Evolutionary conservation across 2,329 filamentous ascomycete genomes (phyloP), one percentile per base, ranked within the genome.

Genomic region (Trichoderma koningii): DNA sequence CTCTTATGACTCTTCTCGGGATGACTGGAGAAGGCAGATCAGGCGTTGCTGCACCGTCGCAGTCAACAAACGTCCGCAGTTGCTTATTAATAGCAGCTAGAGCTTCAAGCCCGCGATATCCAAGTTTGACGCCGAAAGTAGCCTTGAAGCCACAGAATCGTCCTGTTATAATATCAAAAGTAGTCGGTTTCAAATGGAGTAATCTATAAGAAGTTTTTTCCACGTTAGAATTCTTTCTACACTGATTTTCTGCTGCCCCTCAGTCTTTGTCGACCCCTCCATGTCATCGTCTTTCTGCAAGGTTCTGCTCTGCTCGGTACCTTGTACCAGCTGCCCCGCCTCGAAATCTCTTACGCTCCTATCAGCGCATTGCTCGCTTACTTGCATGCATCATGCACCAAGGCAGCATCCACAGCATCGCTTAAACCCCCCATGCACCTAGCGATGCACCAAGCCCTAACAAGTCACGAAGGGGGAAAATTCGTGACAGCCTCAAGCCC

Each of bases 361-460:
- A 68, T 70, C 69, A 70, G 45, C 26, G 45, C 55, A 42, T 41
- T 30, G 28, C 71, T 69, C 71, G 68, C 66, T 72, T 75, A 41
- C 23, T 7, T 68, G 70, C 68, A 75, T 73, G 59, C 50, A 60
- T 66, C 67, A 73, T 71, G 71, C 72, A 73, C 50, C 63, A 73
- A 75, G 28, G 62, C 53, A 12, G 17, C 7, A 71, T 38, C 70
- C 55, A 53, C 61, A 68, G 68, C 72, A 69, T 72, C 72, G 72
- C 55, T 66, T 74, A 74, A n/a, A 61, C 65, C 59, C 55, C 63
- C 66, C 72, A 75, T 68, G 66, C 67, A 66, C 69, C 68, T 73
- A 72, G 70, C 69, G 64, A 69, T 73, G 76, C 75, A 73, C 74
- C 75, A 77, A 78, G 73, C 76, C 75, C 77, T 76, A 75, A 77